These are phyloP conservation scores for Aspergillus jensenii DNA, from an alignment of 2,329 filamentous ascomycete species.

Conservation along the genomic window DNA sequence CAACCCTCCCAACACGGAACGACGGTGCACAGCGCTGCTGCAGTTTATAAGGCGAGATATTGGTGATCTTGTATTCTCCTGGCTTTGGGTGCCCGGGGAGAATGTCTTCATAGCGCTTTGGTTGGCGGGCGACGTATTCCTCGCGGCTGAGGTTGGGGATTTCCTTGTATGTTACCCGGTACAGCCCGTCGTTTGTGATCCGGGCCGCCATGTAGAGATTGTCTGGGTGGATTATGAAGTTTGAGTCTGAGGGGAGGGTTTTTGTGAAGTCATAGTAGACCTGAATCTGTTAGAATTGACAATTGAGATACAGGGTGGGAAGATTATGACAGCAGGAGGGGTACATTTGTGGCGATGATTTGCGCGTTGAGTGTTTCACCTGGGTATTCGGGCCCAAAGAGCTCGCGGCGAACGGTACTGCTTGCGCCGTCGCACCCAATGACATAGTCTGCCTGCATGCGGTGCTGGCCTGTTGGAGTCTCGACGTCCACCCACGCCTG, in stretches of 20 bases:
- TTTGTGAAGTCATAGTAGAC: slow-evolving; percentile 62
- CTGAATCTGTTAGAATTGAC: slow-evolving; percentile 32
- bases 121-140: slow-evolving; percentile 54
- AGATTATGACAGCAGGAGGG: neutral
- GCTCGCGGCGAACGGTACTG: slow-evolving; percentile 44
- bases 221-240: slow-evolving; percentile 62
- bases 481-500: slow-evolving; percentile 44
- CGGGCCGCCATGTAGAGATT: slow-evolving; percentile 64
- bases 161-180: slow-evolving; percentile 65
- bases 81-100: slow-evolving; percentile 61
- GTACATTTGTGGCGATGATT: slow-evolving; percentile 61
- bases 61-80: slow-evolving; percentile 56
- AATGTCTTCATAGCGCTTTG: slow-evolving; percentile 57
- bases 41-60: slow-evolving; percentile 60
- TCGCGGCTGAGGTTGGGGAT: slow-evolving; percentile 52
- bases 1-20: slow-evolving; percentile 58
- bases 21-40: slow-evolving; percentile 60
- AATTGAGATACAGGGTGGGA: neutral
- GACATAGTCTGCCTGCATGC: slow-evolving; percentile 51
- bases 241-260: slow-evolving; percentile 32
- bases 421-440: slow-evolving; percentile 55
- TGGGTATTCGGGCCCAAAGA: slow-evolving; percentile 57
- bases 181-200: slow-evolving; percentile 60
- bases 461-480: slow-evolving; percentile 11
- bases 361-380: slow-evolving; percentile 61